Percentiles rank a stretch among this genome's conserved stretches.
Conservation (phyloP, 768 basidiomycete genomes). For the Lepiota brunneoincarnata region DNA sequence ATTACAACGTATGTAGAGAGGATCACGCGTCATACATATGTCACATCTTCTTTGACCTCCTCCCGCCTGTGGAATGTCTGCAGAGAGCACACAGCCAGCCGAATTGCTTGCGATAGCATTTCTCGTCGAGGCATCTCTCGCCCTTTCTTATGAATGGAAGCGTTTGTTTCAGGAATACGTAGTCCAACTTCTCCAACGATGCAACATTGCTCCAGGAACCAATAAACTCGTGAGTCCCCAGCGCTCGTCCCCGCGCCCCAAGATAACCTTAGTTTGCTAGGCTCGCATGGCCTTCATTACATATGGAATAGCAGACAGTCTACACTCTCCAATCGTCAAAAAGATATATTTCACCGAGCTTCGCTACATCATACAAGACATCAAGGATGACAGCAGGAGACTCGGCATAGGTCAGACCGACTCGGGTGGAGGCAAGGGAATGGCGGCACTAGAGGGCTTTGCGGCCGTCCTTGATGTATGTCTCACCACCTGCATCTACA, state of each 20-base stretch:
- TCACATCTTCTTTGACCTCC: constrained; percentile 3
- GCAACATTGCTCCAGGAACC: constrained; percentile 37
- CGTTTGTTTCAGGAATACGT: constrained; percentile 46
- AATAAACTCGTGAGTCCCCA: constrained; percentile 29
- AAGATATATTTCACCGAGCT: constrained; percentile 56
- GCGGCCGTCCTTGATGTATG: constrained; percentile 68
- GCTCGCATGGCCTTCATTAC: constrained; percentile 44
- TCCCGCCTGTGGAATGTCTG: constrained; percentile 17
- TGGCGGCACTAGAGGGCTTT: constrained; percentile 70
- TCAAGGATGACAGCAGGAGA: constrained; percentile 41
- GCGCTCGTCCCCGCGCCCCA: not conserved
- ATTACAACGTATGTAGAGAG: not conserved
- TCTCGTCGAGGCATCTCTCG: constrained; percentile 59
- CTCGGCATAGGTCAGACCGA: constrained; percentile 59
- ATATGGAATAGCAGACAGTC: constrained; percentile 59
- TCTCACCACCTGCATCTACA: not conserved
- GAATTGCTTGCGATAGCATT: constrained; percentile 47
- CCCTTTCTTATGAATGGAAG: constrained; percentile 52
- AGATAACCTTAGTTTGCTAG: not conserved
- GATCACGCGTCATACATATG: constrained; percentile 1
- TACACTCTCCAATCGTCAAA: constrained; percentile 52
- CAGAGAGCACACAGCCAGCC: constrained; percentile 12
- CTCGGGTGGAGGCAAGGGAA: constrained; percentile 45
- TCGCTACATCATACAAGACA: constrained; percentile 35
- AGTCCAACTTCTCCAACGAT: constrained; percentile 47